Percentiles rank a stretch among this genome's conserved stretches.
These are phyloP conservation scores for Circinella umbellata DNA, from an alignment of 371 early-diverging fungal genomes.

Conservation along the genomic window DNA sequence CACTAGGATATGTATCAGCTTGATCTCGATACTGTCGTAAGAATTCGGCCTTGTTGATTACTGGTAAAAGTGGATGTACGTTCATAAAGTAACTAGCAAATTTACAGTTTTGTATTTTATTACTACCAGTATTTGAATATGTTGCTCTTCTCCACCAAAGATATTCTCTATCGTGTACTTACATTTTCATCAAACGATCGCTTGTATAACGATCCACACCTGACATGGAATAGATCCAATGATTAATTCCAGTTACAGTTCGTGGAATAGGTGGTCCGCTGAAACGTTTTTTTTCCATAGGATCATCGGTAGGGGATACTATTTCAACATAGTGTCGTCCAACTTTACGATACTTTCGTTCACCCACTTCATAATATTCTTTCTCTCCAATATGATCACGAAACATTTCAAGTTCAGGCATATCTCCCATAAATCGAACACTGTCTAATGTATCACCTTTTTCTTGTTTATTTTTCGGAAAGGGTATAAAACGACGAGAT, in stretches of 20 bases:
- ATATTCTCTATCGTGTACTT: background rate
- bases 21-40: slow-evolving; percentile 48
- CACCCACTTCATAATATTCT: slow-evolving; percentile 1
- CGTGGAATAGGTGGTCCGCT: slow-evolving; percentile 1
- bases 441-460: slow-evolving; percentile 26
- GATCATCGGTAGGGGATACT: slow-evolving; percentile 1
- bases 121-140: too few species aligned
- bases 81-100: slow-evolving; percentile 46
- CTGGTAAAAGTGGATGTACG: slow-evolving; percentile 50
- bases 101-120: too few species aligned
- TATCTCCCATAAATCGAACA: slow-evolving; percentile 44
- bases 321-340: slow-evolving; percentile 1
- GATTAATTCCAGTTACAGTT: slow-evolving; percentile 23
- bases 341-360: background rate
- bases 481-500: slow-evolving; percentile 15
- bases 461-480: slow-evolving; percentile 23
- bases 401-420: slow-evolving; percentile 47
- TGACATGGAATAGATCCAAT: slow-evolving; percentile 46
- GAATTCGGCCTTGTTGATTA: slow-evolving; percentile 47
- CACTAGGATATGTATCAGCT: slow-evolving; percentile 44
- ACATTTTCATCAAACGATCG: slow-evolving; percentile 49
- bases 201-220: slow-evolving; percentile 48
- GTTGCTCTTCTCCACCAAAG: too few species aligned
- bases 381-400: slow-evolving; percentile 4
- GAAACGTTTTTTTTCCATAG: background rate